Conservation (phyloP, 2,329 filamentous ascomycete genomes). For the Calonectria pauciramosa region DNA sequence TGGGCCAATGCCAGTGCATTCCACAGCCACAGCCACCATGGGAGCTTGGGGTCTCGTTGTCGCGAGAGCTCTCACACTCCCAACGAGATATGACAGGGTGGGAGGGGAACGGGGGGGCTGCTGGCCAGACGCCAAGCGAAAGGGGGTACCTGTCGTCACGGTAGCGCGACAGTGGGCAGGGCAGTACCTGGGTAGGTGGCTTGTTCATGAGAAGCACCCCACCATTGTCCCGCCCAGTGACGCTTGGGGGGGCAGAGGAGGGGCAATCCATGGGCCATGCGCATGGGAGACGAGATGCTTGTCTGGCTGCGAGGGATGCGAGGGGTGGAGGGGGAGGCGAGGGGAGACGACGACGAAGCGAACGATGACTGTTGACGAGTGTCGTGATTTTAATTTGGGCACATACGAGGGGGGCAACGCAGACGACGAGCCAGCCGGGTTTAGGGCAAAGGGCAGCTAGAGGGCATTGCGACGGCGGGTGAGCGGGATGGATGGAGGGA, state of each 20-base stretch:
- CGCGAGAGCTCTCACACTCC: not conserved
- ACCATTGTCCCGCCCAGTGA: slow-evolving; percentile 25
- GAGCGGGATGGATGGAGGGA: slow-evolving; percentile 23
- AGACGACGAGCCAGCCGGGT: slow-evolving; percentile 5
- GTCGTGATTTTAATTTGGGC: slow-evolving; percentile 4
- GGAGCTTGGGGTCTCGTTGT: slow-evolving; percentile 12
- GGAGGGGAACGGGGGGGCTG: not conserved
- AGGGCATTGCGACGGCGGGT: slow-evolving; percentile 10
- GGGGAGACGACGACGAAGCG: not conserved
- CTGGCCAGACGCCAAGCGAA: not conserved
- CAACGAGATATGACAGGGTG: not conserved
- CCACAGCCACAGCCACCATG: slow-evolving; percentile 14
- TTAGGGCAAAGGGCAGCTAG: slow-evolving; percentile 25
- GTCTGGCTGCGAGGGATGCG: not conserved
- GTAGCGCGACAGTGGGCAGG: not conserved
- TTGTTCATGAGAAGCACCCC: slow-evolving; percentile 19
- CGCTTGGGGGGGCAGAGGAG: slow-evolving; percentile 17
- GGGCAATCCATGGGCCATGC: slow-evolving; percentile 27
- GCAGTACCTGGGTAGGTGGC: not conserved
- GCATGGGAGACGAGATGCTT: slow-evolving; percentile 13
- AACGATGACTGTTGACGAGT: not conserved
- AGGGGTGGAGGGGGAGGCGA: not conserved
- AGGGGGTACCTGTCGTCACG: slow-evolving; percentile 17
- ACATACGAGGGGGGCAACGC: not conserved
- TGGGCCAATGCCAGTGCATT: slow-evolving; percentile 13